Percentiles rank a stretch among this genome's conserved stretches.
These are phyloP conservation scores for Leccinum cinnamomeum DNA, from an alignment of 1,284 basidiomycete species.

Conservation along the genomic window DNA sequence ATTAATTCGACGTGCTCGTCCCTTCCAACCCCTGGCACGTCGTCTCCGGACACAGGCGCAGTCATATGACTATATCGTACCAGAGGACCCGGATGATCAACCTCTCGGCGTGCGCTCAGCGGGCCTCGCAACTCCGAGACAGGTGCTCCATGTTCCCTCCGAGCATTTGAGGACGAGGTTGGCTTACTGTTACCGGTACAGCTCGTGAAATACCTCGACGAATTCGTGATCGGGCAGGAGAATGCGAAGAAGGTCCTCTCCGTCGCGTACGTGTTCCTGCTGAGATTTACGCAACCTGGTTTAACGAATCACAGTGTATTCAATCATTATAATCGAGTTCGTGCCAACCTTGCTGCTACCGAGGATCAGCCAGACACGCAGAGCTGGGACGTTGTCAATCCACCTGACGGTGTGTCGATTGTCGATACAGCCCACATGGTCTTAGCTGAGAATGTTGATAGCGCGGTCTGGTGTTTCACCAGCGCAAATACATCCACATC, in stretches of 20 bases:
- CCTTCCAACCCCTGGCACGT: conserved; percentile 26
- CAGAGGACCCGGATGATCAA: conserved; percentile 33
- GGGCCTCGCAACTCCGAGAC: conserved; percentile 67
- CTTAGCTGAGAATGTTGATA: conserved; percentile 19
- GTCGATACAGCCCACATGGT: background rate
- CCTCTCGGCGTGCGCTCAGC: conserved; percentile 32
- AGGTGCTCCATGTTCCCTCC: conserved; percentile 43
- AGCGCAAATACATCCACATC: conserved; percentile 58
- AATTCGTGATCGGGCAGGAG: conserved; percentile 92
- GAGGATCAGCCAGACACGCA: conserved; percentile 44
- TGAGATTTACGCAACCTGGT: conserved; percentile 1
- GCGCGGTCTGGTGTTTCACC: conserved; percentile 43
- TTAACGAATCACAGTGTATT: conserved; percentile 61
- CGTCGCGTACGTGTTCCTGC: conserved; percentile 67
- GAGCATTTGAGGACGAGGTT: background rate
- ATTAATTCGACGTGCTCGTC: conserved; percentile 22
- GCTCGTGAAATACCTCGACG: conserved; percentile 85
- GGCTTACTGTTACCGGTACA: conserved; percentile 33
- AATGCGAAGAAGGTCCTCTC: conserved; percentile 91
- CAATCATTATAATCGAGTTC: conserved; percentile 87
- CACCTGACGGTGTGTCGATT: conserved; percentile 36
- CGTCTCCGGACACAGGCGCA: conserved; percentile 47
- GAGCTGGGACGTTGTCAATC: conserved; percentile 29
- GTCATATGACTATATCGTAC: conserved; percentile 37
- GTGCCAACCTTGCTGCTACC: conserved; percentile 57